phyloP scores from a whole-genome alignment of 176 grass and related monocot genomes.

The Otatea glauca region DNA sequence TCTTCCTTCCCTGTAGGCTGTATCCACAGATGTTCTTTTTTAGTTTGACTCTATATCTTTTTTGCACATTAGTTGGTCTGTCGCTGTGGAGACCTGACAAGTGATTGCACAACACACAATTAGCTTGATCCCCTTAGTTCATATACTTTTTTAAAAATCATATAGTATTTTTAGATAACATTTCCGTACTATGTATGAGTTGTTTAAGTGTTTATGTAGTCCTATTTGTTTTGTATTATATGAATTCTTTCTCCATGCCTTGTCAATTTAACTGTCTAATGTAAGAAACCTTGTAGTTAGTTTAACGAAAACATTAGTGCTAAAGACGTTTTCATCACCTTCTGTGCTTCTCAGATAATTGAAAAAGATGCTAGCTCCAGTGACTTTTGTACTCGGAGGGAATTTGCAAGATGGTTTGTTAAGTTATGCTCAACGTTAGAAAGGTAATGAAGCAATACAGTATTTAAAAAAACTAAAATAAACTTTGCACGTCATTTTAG shows the following conservation, averaged over 20 bases:
- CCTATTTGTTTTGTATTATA: background rate
- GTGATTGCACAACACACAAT: background rate
- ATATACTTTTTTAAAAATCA: background rate
- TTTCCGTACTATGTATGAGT: background rate
- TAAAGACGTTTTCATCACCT: constrained; percentile 16
- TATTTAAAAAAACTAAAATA: background rate
- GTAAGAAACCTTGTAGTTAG: background rate
- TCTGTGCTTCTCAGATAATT: constrained; percentile 64
- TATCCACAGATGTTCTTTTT: background rate
- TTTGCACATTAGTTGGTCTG: background rate
- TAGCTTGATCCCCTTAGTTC: background rate
- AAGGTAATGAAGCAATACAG: constrained; percentile 54
- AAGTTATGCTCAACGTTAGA: constrained; percentile 78
- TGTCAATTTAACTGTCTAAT: constrained; percentile 3
- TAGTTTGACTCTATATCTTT: constrained; percentile 11
- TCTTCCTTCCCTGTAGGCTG: background rate
- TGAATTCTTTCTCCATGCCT: background rate
- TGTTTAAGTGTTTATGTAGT: constrained; percentile 6
- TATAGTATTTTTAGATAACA: background rate
- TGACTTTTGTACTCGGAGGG: constrained; percentile 83
- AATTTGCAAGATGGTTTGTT: constrained; percentile 95
- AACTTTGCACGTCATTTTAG: background rate
- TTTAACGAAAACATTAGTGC: constrained; percentile 15
- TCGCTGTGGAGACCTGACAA: background rate
- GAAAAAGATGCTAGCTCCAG: constrained; percentile 69